Conservation (phyloP, 441 rosid species). For the Gossypium schwendimanii region DNA sequence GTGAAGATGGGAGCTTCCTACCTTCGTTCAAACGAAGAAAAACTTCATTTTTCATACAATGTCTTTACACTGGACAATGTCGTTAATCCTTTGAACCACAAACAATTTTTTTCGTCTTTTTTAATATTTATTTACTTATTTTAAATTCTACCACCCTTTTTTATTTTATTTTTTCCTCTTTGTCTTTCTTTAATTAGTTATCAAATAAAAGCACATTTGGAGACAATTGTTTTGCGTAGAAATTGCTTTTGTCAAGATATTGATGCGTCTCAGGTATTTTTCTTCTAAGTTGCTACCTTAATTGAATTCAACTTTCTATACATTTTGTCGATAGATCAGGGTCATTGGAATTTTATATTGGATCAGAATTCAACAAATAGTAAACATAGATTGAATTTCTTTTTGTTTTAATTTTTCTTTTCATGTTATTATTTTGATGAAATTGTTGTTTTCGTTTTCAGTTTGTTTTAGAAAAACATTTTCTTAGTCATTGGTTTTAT, state of each 20-base stretch:
- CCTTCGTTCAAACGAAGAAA: background rate
- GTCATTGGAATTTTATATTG: background rate
- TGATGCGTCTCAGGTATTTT: conserved; percentile 11
- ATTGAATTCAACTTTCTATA: background rate
- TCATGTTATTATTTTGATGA: background rate
- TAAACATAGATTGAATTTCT: background rate
- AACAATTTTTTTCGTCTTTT: background rate
- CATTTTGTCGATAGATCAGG: background rate
- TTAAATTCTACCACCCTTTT: background rate
- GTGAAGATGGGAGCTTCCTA: too few relatives aligned
- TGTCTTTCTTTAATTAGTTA: background rate
- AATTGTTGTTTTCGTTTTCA: background rate
- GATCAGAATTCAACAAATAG: background rate
- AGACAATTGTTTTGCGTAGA: background rate
- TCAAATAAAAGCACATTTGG: background rate
- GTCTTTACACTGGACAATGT: background rate
- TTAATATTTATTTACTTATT: background rate
- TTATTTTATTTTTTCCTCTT: too few relatives aligned
- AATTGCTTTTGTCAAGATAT: background rate
- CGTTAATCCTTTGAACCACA: background rate
- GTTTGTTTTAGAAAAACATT: background rate
- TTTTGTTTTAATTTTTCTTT: background rate
- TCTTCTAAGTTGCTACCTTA: background rate
- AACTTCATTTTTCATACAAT: background rate
- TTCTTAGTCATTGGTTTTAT: background rate